phyloP scores from a whole-genome alignment of 495 filamentous ascomycete genomes.

The Tuber borchii region DNA sequence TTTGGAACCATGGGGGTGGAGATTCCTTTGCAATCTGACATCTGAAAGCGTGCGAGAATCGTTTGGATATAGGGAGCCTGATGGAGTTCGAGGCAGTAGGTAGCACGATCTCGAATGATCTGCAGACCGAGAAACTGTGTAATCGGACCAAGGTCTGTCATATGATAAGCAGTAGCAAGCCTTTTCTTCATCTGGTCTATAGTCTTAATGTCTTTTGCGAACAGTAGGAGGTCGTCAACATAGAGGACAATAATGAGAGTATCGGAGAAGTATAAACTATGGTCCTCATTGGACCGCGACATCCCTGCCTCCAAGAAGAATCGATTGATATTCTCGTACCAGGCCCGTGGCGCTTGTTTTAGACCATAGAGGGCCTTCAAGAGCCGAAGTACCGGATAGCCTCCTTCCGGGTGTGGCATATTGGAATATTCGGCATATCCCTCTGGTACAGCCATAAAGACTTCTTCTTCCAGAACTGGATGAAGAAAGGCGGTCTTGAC shows the following conservation, averaged over 20 bases:
- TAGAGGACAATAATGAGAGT: not conserved
- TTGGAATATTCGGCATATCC: not conserved
- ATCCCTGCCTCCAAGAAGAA: too few relatives aligned
- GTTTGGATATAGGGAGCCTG: not conserved
- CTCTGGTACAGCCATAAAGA: too few relatives aligned
- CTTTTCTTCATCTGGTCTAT: not conserved
- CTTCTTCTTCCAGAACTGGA: too few relatives aligned
- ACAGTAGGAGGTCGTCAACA: not conserved
- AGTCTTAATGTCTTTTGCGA: not conserved
- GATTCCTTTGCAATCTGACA: not conserved
- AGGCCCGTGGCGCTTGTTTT: not conserved
- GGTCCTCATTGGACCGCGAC: too few relatives aligned
- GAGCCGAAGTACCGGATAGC: not conserved
- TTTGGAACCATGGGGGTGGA: not conserved
- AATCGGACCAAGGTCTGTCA: not conserved
- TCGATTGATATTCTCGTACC: too few relatives aligned
- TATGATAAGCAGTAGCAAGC: not conserved
- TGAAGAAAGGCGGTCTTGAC: too few relatives aligned
- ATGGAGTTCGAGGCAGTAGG: not conserved
- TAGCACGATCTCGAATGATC: not conserved
- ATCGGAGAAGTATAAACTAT: not conserved
- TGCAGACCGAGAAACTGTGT: not conserved
- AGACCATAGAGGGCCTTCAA: not conserved
- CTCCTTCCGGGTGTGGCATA: not conserved
- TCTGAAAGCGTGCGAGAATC: not conserved